These are phyloP conservation scores for Ogataea corticis DNA, from an alignment of 805 yeast species.

Conservation along the genomic window DNA sequence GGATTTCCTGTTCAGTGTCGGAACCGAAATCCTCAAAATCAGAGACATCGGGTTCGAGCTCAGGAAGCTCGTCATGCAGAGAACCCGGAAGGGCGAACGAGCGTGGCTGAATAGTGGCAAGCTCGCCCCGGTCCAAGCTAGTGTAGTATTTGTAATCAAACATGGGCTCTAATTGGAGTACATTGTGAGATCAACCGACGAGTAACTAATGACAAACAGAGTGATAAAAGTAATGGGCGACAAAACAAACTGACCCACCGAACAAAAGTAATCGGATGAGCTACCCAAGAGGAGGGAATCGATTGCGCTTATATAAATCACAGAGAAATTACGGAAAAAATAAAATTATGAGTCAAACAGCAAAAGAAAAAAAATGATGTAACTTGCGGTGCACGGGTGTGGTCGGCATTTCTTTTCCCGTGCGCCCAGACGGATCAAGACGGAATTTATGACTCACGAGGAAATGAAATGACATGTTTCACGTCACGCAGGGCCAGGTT, in stretches of 20 bases:
- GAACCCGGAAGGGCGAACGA: conserved; percentile 4
- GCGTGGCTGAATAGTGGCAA: conserved; percentile 3
- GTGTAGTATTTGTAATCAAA: conserved; percentile 4
- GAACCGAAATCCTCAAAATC: conserved; percentile 2
- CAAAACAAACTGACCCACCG: background rate
- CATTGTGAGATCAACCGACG: conserved; percentile 3
- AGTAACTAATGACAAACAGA: conserved; percentile 1
- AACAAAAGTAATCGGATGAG: background rate
- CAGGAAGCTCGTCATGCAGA: conserved; percentile 9
- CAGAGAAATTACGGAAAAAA: background rate
- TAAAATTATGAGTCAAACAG: conserved; percentile 3
- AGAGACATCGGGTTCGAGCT: conserved; percentile 7
- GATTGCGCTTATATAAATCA: background rate
- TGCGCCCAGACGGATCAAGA: too few species aligned
- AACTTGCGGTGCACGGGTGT: conserved; percentile 5
- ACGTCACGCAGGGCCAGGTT: too few species aligned
- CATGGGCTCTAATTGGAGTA: conserved; percentile 5
- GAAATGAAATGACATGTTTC: too few species aligned
- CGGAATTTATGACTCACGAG: background rate
- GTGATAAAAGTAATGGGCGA: too few species aligned
- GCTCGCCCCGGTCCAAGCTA: conserved; percentile 7
- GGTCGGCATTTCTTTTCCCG: background rate
- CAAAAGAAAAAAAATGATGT: background rate
- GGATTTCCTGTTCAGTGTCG: background rate
- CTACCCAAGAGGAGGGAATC: background rate